Evolutionary conservation across 2,329 filamentous ascomycete species (phyloP), one percentile per base, ranked within the genome.

Genomic region (Aureobasidium sp.): DNA sequence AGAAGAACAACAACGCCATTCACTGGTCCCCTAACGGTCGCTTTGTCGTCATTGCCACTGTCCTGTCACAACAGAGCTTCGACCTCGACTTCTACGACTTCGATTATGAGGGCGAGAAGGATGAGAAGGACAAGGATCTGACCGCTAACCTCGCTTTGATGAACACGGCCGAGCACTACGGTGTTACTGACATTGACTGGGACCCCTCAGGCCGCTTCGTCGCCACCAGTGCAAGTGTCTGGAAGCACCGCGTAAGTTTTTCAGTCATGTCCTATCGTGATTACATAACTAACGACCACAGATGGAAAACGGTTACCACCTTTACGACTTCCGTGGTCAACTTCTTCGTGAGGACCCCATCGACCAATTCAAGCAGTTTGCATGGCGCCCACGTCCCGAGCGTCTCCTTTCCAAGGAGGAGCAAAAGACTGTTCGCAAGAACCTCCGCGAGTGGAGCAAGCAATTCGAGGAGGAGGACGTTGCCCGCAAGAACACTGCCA

Each of bases 1-100:
- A 97, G 86, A 97, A 97, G 86, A 97, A 95, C 79, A 96, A 89
- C 84, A 99, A 99, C 73, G 92, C 90, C 67, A 99, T 99, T 72
- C 97, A 97, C 85, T 99, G 94, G 94, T 96, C 91, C 23, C 94
- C 94, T 27, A 90, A 88, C 75, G 94, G 94, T 60, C 88, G 94
- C 53, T 99, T 99, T 72, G 93, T 97, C 41, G 87, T 97, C 51
- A 86, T 99, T 61, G 94, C 91, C 60, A 95, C 94, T 12, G 90
- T 99, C 59, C 86, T 90, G 77, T 97, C 92, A 71, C 87, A 91
- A 73, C 90, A 96, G 77, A 93, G 87, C 78, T 96, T 91, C 67
- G 94, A 99, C 66, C 86, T 99, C 64, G 94, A 99, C 74, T 99
- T 99, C 80, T 97, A 87, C 81, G 94, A 99, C 73, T 83, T 97